These are phyloP conservation scores for Lepidium aucheri DNA, from an alignment of 345 rosid genomes.

Conservation along the genomic window DNA sequence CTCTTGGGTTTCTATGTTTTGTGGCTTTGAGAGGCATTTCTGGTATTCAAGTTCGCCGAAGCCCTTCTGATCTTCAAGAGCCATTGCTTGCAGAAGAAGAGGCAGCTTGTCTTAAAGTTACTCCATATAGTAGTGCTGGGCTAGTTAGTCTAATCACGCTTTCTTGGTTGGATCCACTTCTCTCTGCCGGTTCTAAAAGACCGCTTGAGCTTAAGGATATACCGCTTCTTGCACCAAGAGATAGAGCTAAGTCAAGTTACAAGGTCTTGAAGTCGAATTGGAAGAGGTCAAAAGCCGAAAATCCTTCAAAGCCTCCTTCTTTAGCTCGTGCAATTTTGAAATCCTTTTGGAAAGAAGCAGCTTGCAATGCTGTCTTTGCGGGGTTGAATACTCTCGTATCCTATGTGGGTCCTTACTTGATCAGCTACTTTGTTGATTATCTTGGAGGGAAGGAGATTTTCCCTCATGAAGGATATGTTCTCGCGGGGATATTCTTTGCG, in stretches of 20 bases:
- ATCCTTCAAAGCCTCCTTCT: slow-evolving; percentile 72
- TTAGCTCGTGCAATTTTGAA: slow-evolving; percentile 78
- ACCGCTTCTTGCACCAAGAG: slow-evolving; percentile 84
- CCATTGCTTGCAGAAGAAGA: slow-evolving; percentile 91
- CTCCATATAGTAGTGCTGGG: slow-evolving; percentile 71
- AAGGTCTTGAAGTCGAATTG: slow-evolving; percentile 78
- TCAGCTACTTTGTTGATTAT: slow-evolving; percentile 94
- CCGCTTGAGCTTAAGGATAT: slow-evolving; percentile 97
- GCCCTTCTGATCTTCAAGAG: slow-evolving; percentile 71
- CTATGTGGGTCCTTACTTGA: slow-evolving; percentile 92
- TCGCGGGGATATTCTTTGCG: slow-evolving; percentile 85
- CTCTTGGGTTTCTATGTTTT: slow-evolving; percentile 78
- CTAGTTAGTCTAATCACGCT: slow-evolving; percentile 73
- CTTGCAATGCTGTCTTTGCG: slow-evolving; percentile 89
- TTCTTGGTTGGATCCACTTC: slow-evolving; percentile 95
- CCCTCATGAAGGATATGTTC: slow-evolving; percentile 90
- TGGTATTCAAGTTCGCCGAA: slow-evolving; percentile 52
- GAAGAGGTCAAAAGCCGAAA: slow-evolving; percentile 78
- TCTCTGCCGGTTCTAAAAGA: slow-evolving; percentile 83
- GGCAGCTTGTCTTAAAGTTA: slow-evolving; percentile 71
- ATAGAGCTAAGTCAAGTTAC: slow-evolving; percentile 84
- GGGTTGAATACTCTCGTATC: slow-evolving; percentile 85
- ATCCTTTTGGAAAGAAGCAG: slow-evolving; percentile 97
- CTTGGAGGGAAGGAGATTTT: slow-evolving; percentile 79
- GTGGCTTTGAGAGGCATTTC: slow-evolving; percentile 63